A percentile compares a stretch with the other conserved stretches of the same genome.
phyloP scores from a whole-genome alignment of 345 rosid genomes.

The Clausena lansium region DNA sequence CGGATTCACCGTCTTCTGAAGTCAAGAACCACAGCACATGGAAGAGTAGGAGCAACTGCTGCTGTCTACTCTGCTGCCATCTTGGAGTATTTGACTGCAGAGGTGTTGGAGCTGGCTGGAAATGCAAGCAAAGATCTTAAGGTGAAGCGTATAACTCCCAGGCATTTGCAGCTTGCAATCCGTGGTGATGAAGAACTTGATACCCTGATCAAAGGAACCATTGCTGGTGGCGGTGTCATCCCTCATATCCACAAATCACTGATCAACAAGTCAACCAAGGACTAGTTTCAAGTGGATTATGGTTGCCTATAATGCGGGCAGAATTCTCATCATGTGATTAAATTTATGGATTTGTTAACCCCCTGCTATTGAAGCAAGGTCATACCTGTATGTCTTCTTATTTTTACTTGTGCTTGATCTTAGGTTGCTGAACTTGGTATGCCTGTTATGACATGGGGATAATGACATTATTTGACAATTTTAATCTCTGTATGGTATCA shows the following conservation, averaged over 20 bases:
- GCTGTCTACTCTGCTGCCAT: conserved; percentile 74
- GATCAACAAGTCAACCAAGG: conserved; percentile 66
- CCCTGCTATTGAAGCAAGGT: not conserved
- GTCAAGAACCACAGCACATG: conserved; percentile 62
- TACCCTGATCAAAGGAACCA: conserved; percentile 76
- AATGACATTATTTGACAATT: conserved; percentile 6
- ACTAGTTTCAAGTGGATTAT: conserved; percentile 24
- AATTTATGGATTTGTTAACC: conserved; percentile 1
- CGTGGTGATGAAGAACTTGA: conserved; percentile 75
- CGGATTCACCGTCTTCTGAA: conserved; percentile 61
- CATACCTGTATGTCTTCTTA: conserved; percentile 5
- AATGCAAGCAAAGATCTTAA: conserved; percentile 75
- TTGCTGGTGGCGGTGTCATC: conserved; percentile 80
- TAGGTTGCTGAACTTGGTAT: conserved; percentile 13
- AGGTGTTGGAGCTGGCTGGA: conserved; percentile 70
- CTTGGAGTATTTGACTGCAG: conserved; percentile 65
- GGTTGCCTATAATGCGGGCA: not conserved
- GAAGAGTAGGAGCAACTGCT: conserved; percentile 73
- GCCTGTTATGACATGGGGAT: conserved; percentile 13
- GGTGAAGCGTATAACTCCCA: conserved; percentile 66
- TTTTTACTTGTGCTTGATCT: not conserved
- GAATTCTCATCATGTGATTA: conserved; percentile 4
- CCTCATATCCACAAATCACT: conserved; percentile 80
- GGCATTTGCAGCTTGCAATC: conserved; percentile 69
- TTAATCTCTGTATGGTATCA: not conserved